Evolutionary conservation across 2,329 filamentous ascomycete genomes (phyloP), one percentile per base, ranked within the genome.

Genomic region (Scleromitrula shiraiana): DNA sequence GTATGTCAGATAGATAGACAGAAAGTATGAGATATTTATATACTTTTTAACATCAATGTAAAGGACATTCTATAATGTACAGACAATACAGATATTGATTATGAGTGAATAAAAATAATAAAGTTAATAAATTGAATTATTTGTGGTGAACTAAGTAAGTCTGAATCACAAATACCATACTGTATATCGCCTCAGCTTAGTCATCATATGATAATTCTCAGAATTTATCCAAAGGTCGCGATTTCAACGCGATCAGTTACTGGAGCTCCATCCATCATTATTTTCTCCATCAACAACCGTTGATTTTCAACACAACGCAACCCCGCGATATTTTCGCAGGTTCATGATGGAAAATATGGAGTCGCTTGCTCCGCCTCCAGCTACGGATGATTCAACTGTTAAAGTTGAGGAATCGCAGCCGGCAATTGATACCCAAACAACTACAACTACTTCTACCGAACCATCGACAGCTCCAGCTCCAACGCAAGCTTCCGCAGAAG

Each of bases 261-360:
- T 47, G 37, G 44, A 47, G 44, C 44, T 47, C 23, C 29, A 8
- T 35, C 29, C 26, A 41, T 33, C n/a, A n/a, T n/a, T n/a, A n/a
- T n/a, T n/a, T n/a, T n/a, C n/a, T 36, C 10, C n/a, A 36, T 36
- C 15, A 47, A 30, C 37, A 26, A 24, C 36, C 30, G 26, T 36
- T 36, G n/a, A 17, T 2, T 17, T 35, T 30, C 6, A 33, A 17
- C 41, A 15, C 33, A 41, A 47, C 37, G 24, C 44, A 41, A 41
- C 44, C 37, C 37, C 44, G 44, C 44, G 44, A 35, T 41, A 33
- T 47, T 22, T 26, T 41, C 23, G 44, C 44, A 32, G 23, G 19
- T 33, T 47, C 24, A 15, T 41, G 35, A 33, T 26, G 32, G 30
- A 12, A 32, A 37, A n/a, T 17, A 41, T 39, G 48, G 36, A 49